Percentiles rank a stretch among this genome's conserved stretches.
These are phyloP conservation scores for Cladosporium colombiae DNA, from an alignment of 2,329 filamentous ascomycete genomes.

Conservation along the genomic window DNA sequence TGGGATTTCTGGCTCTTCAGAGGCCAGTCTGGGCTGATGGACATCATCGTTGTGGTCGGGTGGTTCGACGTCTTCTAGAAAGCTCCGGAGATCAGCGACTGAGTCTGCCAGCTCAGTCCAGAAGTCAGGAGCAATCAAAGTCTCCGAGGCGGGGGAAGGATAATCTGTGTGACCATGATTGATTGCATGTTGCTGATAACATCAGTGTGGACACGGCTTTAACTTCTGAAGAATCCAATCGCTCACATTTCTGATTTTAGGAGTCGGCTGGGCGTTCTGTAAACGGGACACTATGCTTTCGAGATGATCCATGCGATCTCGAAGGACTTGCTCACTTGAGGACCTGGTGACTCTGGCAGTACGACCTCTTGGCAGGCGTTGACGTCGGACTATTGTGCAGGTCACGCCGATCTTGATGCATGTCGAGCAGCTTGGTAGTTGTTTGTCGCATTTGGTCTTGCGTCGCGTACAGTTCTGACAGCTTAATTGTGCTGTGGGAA, in stretches of 20 bases:
- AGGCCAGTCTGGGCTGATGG: neutral
- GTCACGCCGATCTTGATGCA: neutral
- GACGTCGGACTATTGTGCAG: neutral
- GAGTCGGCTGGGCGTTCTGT: neutral
- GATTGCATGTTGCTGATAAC: neutral
- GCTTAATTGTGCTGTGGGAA: neutral
- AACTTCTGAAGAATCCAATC: neutral
- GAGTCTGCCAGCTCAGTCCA: conserved; percentile 1
- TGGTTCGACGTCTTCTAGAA: neutral
- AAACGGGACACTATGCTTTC: neutral
- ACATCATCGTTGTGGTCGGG: neutral
- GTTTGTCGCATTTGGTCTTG: conserved; percentile 7
- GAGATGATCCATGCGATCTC: neutral
- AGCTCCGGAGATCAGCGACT: neutral
- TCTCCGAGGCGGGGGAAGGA: too few relatives aligned
- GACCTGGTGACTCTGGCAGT: neutral
- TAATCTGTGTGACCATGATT: neutral
- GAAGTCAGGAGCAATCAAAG: neutral
- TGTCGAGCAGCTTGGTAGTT: conserved; percentile 1
- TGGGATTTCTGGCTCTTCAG: neutral
- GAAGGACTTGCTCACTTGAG: neutral
- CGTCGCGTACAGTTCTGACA: neutral
- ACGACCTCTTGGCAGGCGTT: neutral
- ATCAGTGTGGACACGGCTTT: neutral
- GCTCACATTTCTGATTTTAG: neutral